Base-by-base conservation (phyloP, 176 grass and related monocot species). In the Zea luxurians region DNA sequence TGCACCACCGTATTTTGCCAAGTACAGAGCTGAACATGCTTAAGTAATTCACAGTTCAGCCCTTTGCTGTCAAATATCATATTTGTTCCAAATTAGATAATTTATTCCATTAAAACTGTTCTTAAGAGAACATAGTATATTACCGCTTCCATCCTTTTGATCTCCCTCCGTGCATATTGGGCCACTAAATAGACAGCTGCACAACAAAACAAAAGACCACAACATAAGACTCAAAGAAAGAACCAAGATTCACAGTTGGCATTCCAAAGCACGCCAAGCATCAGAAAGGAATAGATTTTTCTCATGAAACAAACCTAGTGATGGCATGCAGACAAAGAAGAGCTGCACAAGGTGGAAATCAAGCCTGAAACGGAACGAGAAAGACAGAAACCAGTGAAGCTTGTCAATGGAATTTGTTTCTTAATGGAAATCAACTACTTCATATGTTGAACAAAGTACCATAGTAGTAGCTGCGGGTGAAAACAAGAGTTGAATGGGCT, bases 331-430 rank as follows among this genome's bases (percentile, higher is more conserved):
- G 59, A 67, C 91, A 74, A 97, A 97, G 87, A 97, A 97, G 35
- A 97, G 86, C 70, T 97, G 94, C 80, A 97, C 94, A 75, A 97
- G 81, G 80, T 97, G 94, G 83, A 97, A 97, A 74, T 97, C 94
- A 75, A 97, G 68, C 78, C 94, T 93, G 84, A 81, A 70, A 87
- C 10, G 64, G n/a, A 73, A 81, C 72, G 37, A 15, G 37, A 64
- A 76, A 65, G 46, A 55, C 6, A 64, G 8, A 68, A 66, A 82
- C 60, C 35, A 84, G 58, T 5, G 16, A 82, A 78, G 12, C 37
- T 1, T 45, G 12, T 13, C 64, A 77, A 10, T 73, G 12, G 44
- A 48, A 70, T 75, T 61, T 80, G 42, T 52, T 79, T 68, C 27
- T n/a, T 61, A 88, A 74, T n/a, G 12, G 17, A 71, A 49, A 27